Evolutionary conservation across 345 rosid species (phyloP).

Genomic region (Lepidium africanum): DNA sequence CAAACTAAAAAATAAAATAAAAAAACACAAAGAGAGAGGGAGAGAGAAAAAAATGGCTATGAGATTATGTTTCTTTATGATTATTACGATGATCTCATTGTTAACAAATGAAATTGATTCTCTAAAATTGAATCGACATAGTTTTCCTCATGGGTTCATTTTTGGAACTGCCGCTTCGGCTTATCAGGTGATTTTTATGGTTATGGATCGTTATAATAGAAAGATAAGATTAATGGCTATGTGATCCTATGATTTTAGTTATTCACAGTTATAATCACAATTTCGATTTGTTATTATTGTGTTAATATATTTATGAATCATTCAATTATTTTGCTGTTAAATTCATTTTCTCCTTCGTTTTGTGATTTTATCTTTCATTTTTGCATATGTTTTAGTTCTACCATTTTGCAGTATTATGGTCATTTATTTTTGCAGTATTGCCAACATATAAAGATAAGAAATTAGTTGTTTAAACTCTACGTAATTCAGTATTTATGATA

Average conservation of each 20-base stretch:
- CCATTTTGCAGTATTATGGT: background rate
- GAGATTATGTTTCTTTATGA: background rate
- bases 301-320: background rate
- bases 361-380: background rate
- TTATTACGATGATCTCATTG: conserved; percentile 1
- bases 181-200: conserved; percentile 40
- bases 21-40: background rate
- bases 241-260: background rate
- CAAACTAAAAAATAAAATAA: background rate
- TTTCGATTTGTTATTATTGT: background rate
- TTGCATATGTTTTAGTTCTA: background rate
- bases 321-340: background rate
- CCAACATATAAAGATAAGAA: background rate
- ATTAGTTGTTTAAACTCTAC: background rate
- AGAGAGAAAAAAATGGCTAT: background rate
- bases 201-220: background rate
- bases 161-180: conserved; percentile 79
- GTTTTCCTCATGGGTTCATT: conserved; percentile 53
- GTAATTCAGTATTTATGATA: background rate
- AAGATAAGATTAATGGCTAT: background rate
- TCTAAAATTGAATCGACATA: conserved; percentile 20
- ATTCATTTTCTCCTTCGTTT: background rate
- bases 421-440: background rate
- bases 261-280: background rate
- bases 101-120: background rate